Conservation (phyloP, 768 basidiomycete species). For the Coprinopsis sp. region DNA sequence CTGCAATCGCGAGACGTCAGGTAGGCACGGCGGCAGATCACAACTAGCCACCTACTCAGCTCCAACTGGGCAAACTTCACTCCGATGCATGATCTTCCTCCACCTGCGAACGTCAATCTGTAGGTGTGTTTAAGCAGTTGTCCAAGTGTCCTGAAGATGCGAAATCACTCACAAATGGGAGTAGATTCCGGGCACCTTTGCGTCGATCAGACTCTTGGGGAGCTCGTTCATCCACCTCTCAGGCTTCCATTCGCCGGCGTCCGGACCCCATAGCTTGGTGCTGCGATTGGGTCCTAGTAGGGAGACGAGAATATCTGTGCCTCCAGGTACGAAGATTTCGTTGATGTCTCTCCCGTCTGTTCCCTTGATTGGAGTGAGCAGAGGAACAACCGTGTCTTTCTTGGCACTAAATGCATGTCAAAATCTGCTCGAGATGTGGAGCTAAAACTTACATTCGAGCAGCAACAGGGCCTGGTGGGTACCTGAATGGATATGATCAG, state of each 20-base stretch:
- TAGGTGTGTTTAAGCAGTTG: background rate
- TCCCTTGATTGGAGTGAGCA: constrained; percentile 21
- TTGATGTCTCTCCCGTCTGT: constrained; percentile 18
- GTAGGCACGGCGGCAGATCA: background rate
- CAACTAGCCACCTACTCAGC: constrained; percentile 1
- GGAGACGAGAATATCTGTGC: constrained; percentile 27
- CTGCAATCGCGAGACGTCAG: background rate
- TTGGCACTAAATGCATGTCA: constrained; percentile 13
- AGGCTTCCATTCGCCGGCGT: constrained; percentile 44
- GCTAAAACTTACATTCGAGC: constrained; percentile 14
- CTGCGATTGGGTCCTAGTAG: constrained; percentile 35
- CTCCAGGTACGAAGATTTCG: constrained; percentile 33
- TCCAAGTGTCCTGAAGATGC: too few species aligned
- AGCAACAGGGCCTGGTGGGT: constrained; percentile 20
- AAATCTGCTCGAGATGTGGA: background rate
- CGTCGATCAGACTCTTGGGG: constrained; percentile 23
- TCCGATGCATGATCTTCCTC: constrained; percentile 7
- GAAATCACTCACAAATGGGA: constrained; percentile 30
- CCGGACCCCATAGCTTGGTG: constrained; percentile 43
- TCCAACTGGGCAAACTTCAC: constrained; percentile 9
- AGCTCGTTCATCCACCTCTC: constrained; percentile 42
- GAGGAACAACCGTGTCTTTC: constrained; percentile 20
- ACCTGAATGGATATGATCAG: constrained; percentile 9
- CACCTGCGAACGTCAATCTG: constrained; percentile 4
- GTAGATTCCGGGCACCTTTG: constrained; percentile 39